These are phyloP conservation scores for Fonsecaea erecta DNA, from an alignment of 2,329 filamentous ascomycete genomes.

Conservation along the genomic window DNA sequence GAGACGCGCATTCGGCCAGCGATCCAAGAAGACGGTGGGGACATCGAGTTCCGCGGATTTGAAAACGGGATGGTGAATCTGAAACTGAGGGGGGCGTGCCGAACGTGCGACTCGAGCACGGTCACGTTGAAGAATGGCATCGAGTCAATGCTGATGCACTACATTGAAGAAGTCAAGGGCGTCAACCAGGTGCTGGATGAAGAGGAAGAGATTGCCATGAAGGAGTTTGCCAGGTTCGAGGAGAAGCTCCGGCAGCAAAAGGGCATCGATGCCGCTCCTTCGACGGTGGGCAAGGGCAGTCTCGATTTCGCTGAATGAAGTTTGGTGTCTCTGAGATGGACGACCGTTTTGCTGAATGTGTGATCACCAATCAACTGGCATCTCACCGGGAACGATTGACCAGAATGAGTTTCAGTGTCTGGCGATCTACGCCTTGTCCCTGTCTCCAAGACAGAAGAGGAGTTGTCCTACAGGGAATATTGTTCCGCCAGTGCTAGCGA, in stretches of 20 bases:
- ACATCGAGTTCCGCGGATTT: conserved; percentile 94
- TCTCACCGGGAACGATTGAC: neutral
- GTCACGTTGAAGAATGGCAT: conserved; percentile 97
- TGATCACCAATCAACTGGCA: neutral
- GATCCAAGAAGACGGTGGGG: conserved; percentile 96
- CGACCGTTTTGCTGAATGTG: neutral
- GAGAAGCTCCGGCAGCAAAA: conserved; percentile 72
- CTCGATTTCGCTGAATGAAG: conserved; percentile 55
- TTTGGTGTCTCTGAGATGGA: neutral
- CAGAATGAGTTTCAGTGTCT: neutral
- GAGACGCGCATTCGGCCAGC: conserved; percentile 93
- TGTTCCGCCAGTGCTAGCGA: no score
- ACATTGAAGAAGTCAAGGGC: conserved; percentile 93
- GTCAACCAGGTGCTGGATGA: conserved; percentile 89
- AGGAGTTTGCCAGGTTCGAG: conserved; percentile 94
- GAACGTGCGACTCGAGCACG: conserved; percentile 95
- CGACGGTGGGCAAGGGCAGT: conserved; percentile 56
- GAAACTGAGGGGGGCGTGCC: conserved; percentile 88
- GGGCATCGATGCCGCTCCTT: conserved; percentile 56
- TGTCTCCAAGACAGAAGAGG: neutral
- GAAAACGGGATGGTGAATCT: conserved; percentile 80
- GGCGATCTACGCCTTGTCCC: neutral
- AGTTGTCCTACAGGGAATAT: neutral
- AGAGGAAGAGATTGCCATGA: conserved; percentile 84
- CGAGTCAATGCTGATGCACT: conserved; percentile 97